Evolutionary conservation across 164 flowering plant genomes (phyloP).

Genomic region (Magnolia changhungtana): DNA sequence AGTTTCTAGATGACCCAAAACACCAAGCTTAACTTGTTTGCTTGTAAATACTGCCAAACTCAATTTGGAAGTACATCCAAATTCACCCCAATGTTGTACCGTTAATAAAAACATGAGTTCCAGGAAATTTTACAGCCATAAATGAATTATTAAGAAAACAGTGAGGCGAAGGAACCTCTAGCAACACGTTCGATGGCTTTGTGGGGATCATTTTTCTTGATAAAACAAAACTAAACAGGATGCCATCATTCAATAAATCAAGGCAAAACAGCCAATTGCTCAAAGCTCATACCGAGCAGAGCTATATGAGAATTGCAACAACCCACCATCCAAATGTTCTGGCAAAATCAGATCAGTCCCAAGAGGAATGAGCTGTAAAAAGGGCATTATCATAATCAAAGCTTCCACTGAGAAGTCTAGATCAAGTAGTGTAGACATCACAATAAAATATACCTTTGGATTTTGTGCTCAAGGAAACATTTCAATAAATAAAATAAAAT

Average conservation of each 20-base stretch:
- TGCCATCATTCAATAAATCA: conserved; percentile 8
- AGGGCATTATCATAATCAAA: conserved; percentile 19
- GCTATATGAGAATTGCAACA: conserved; percentile 13
- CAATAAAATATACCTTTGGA: not conserved
- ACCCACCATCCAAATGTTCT: conserved; percentile 91
- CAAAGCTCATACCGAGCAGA: not conserved
- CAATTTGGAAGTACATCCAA: too few species aligned
- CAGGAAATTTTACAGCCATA: not conserved
- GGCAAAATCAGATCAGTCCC: conserved; percentile 98
- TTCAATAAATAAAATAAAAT: too few species aligned
- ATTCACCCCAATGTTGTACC: too few species aligned
- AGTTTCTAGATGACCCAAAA: too few species aligned
- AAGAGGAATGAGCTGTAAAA: conserved; percentile 78
- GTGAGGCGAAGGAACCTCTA: conserved; percentile 45
- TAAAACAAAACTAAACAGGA: conserved; percentile 12
- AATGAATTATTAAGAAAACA: not conserved
- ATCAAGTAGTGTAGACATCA: not conserved
- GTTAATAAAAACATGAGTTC: not conserved
- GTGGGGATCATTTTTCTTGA: conserved; percentile 80
- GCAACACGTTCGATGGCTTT: conserved; percentile 86
- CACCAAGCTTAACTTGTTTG: too few species aligned
- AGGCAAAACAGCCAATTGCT: not conserved
- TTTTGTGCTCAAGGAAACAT: not conserved
- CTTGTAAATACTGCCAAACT: too few species aligned
- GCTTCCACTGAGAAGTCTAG: conserved; percentile 8